These are phyloP conservation scores for Paecilomyces formosus DNA, from an alignment of 2,329 filamentous ascomycete species.

Conservation along the genomic window DNA sequence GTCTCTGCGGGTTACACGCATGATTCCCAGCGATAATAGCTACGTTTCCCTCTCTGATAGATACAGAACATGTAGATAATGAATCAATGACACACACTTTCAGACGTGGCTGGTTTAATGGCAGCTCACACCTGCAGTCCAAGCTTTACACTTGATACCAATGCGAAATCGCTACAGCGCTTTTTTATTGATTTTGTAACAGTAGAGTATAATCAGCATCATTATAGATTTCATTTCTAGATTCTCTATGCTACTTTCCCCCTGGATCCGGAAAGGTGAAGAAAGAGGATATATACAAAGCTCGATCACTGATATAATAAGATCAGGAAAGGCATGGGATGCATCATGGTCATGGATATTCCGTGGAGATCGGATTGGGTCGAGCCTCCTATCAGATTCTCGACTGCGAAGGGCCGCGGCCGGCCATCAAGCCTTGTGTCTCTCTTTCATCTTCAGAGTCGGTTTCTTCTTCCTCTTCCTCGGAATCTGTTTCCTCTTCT, in stretches of 20 bases:
- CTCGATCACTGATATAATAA: too few relatives aligned
- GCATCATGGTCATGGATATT: neutral
- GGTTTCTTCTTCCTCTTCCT: slow-evolving; percentile 30
- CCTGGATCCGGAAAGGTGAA: neutral
- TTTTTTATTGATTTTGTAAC: too few relatives aligned
- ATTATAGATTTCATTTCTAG: neutral
- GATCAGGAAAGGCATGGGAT: neutral
- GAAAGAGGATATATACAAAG: neutral
- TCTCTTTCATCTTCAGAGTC: slow-evolving; percentile 16
- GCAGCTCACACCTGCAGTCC: too few relatives aligned
- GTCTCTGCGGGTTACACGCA: too few relatives aligned
- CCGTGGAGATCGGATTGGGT: neutral
- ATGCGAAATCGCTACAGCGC: too few relatives aligned
- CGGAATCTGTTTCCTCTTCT: slow-evolving; percentile 35
- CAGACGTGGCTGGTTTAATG: too few relatives aligned
- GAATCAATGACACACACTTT: too few relatives aligned
- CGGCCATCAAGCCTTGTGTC: slow-evolving; percentile 4
- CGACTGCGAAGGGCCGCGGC: neutral
- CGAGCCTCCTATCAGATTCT: neutral
- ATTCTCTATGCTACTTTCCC: neutral
- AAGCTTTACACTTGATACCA: too few relatives aligned
- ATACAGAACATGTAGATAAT: too few relatives aligned
- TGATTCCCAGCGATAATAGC: too few relatives aligned
- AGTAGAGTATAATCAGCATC: neutral
- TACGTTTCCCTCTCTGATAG: too few relatives aligned